Evolutionary conservation across 192 early-diverging fungal species (phyloP), one percentile per base, ranked within the genome.

Genomic region (Pilobolus umbonatus): DNA sequence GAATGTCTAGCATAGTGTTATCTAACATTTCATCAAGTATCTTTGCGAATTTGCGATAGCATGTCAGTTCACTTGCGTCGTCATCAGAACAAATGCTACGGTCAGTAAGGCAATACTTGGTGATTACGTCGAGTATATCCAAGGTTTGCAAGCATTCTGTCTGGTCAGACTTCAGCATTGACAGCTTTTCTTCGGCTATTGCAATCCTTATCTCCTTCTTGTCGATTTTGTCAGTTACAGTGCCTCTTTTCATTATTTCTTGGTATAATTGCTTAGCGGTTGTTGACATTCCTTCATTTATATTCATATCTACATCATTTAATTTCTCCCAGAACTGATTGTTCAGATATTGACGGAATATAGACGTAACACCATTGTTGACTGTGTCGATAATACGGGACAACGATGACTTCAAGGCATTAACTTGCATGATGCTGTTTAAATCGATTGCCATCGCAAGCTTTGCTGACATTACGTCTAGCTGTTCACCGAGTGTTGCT

Each of bases 201-300:
- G 21, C 43, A 45, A 45, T 45, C 24, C 43, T 2, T 45, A 45
- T 22, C 21, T 45, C 43, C 43, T 45, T 45, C 43, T 22, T 45
- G 15, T 45, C 21, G 43, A 45, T 45, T 45, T 9, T 22, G 15
- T 22, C 39, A 40, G 11, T 45, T n/a, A 21, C 9, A 22, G 43
- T 45, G 21, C 43, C 15, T 45, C 21, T 45, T 22, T 3, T 45
- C 21, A 45, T 12, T 22, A 45, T 45, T 22, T n/a, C 21, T 45
- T 45, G 17, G 43, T 22, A 45, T 22, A 45, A 22, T 45, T 45
- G 15, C 15, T 45, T 45, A 22, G 43, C 43, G 19, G 2, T 22
- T 11, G 43, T 45, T 45, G 43, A 21, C 43, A 45, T n/a, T 45
- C 43, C 43, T 45, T 45, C 21, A 21, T 45, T 22, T 22, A 45